Evolutionary conservation across 257 asterid species (phyloP).

Genomic region (Anisodus tanguticus): DNA sequence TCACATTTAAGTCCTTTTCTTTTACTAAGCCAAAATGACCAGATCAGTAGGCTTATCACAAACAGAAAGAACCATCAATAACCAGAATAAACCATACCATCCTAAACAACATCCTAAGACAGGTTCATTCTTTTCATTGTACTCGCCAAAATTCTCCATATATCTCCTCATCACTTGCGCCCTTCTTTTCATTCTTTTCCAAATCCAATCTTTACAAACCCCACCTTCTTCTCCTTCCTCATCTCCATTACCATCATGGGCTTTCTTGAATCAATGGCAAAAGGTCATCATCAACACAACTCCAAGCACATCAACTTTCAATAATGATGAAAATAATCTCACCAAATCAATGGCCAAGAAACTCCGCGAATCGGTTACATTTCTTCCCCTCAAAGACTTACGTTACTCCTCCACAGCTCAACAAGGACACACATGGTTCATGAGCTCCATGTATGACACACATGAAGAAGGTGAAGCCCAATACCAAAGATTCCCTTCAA

Average conservation of each 20-base stretch:
- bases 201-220: constrained; percentile 54
- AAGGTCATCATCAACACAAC: constrained; percentile 36
- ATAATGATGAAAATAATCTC: constrained; percentile 25
- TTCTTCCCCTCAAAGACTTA: constrained; percentile 72
- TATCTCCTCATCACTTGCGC: constrained; percentile 47
- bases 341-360: constrained; percentile 41
- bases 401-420: constrained; percentile 53
- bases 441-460: constrained; percentile 66
- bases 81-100: constrained; percentile 29
- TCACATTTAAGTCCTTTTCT: background rate
- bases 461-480: constrained; percentile 65
- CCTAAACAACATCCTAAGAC: constrained; percentile 38
- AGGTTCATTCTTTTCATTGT: constrained; percentile 27
- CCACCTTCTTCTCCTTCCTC: constrained; percentile 34
- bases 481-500: constrained; percentile 59
- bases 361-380: constrained; percentile 55
- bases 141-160: constrained; percentile 47
- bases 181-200: constrained; percentile 49
- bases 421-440: constrained; percentile 85
- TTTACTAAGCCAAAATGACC: constrained; percentile 1
- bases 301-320: constrained; percentile 27
- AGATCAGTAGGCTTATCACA: constrained; percentile 27
- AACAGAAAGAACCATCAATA: constrained; percentile 33
- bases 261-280: constrained; percentile 48
- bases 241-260: constrained; percentile 37